phyloP scores from a whole-genome alignment of 345 rosid species.

The Mangifera indica region DNA sequence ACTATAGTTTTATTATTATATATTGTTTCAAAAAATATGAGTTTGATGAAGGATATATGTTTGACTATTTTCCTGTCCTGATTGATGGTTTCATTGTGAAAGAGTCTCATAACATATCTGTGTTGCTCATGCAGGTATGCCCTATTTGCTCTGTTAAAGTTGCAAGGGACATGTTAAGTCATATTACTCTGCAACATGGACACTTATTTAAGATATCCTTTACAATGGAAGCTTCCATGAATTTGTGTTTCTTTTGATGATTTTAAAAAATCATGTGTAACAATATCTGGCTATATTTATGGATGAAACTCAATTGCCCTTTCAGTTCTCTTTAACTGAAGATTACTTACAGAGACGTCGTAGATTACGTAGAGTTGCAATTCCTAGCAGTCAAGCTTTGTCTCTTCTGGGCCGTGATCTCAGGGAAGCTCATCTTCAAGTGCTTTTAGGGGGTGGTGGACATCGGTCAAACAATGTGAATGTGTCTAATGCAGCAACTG shows the following conservation, averaged over 20 bases:
- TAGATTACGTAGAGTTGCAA: conserved; percentile 54
- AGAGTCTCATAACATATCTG: conserved; percentile 18
- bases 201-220: conserved; percentile 67
- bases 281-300: neutral
- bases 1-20: neutral
- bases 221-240: conserved; percentile 6
- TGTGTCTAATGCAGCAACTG: conserved; percentile 45
- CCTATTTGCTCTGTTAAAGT: conserved; percentile 59
- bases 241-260: neutral
- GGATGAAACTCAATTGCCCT: conserved; percentile 2
- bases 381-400: conserved; percentile 56
- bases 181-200: conserved; percentile 50
- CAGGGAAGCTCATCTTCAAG: conserved; percentile 62
- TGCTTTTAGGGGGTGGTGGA: conserved; percentile 57
- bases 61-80: conserved; percentile 10
- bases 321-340: conserved; percentile 38
- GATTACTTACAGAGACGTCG: conserved; percentile 63
- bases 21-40: neutral
- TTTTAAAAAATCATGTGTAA: neutral
- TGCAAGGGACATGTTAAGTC: conserved; percentile 52
- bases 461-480: conserved; percentile 43
- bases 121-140: conserved; percentile 46
- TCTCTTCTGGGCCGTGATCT: conserved; percentile 63
- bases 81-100: conserved; percentile 20
- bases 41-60: conserved; percentile 8